Conservation (phyloP, 2,329 filamentous ascomycete genomes). For the Colletotrichum agaves region DNA sequence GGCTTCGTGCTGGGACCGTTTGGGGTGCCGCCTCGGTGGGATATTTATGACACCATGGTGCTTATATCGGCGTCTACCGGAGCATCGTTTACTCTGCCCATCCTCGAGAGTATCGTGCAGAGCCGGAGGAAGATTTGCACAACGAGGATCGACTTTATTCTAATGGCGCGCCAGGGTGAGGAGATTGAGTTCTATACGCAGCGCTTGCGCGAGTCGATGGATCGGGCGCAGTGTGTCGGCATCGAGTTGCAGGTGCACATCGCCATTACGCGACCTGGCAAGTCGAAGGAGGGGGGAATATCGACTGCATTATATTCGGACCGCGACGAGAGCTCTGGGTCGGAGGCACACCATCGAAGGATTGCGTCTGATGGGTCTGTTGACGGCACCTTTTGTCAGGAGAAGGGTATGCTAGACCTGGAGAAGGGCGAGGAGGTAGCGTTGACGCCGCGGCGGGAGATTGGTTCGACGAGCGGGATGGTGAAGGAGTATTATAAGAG, state of each 20-base stretch:
- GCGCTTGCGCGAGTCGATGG: constrained; percentile 58
- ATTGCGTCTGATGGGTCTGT: constrained; percentile 10
- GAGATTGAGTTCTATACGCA: constrained; percentile 67
- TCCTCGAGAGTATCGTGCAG: constrained; percentile 65
- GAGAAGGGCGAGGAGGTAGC: constrained; percentile 39
- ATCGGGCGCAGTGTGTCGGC: constrained; percentile 54
- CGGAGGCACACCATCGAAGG: constrained; percentile 15
- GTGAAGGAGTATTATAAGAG: constrained; percentile 58
- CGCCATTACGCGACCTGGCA: constrained; percentile 58
- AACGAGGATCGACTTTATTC: constrained; percentile 62
- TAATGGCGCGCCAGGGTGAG: constrained; percentile 61
- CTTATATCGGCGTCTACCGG: constrained; percentile 71
- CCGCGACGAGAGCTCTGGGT: constrained; percentile 21
- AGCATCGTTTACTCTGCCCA: constrained; percentile 70
- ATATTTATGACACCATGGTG: constrained; percentile 68
- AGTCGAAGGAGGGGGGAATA: constrained; percentile 42
- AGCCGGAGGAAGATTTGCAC: constrained; percentile 56
- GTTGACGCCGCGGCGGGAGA: constrained; percentile 36
- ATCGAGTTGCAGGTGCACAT: constrained; percentile 64
- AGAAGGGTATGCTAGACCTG: constrained; percentile 16
- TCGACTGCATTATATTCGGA: constrained; percentile 37
- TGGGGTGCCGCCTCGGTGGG: constrained; percentile 65
- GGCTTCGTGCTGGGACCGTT: constrained; percentile 67
- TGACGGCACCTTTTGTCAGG: constrained; percentile 1
- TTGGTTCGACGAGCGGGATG: constrained; percentile 41